Percentiles rank a stretch among this genome's conserved stretches.
phyloP scores from a whole-genome alignment of 2,329 filamentous ascomycete species.

The Aspergillus sp. region DNA sequence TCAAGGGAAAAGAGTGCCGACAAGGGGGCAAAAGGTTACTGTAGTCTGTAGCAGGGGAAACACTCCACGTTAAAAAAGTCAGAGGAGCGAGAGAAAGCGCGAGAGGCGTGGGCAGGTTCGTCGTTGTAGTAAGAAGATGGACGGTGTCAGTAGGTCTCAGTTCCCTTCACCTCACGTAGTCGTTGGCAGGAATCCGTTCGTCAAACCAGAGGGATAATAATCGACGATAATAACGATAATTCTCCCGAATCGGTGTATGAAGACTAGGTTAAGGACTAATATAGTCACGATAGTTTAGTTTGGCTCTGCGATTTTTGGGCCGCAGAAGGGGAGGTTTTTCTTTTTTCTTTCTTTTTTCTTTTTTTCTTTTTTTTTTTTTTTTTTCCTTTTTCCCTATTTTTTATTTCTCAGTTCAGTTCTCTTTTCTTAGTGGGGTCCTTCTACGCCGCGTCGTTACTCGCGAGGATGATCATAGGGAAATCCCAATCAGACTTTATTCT shows the following conservation, averaged over 20 bases:
- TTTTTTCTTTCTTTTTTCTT: neutral
- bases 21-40: neutral
- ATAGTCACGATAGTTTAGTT: neutral
- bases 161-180: neutral
- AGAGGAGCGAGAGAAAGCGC: neutral
- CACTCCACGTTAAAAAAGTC: neutral
- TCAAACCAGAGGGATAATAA: neutral
- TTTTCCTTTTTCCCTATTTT: neutral
- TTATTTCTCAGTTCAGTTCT: neutral
- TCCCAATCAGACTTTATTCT: neutral
- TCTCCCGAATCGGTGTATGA: neutral
- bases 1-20: constrained; percentile 1
- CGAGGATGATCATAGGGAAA: neutral
- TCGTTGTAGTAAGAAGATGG: neutral
- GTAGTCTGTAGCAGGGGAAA: neutral
- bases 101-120: neutral
- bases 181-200: neutral
- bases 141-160: neutral
- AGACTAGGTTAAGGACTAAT: neutral
- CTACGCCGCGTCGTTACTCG: neutral
- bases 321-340: neutral
- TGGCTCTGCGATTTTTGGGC: neutral
- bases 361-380: neutral
- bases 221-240: neutral
- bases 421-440: neutral